Evolutionary conservation across 345 rosid genomes (phyloP).

Genomic region (Viola odorata): DNA sequence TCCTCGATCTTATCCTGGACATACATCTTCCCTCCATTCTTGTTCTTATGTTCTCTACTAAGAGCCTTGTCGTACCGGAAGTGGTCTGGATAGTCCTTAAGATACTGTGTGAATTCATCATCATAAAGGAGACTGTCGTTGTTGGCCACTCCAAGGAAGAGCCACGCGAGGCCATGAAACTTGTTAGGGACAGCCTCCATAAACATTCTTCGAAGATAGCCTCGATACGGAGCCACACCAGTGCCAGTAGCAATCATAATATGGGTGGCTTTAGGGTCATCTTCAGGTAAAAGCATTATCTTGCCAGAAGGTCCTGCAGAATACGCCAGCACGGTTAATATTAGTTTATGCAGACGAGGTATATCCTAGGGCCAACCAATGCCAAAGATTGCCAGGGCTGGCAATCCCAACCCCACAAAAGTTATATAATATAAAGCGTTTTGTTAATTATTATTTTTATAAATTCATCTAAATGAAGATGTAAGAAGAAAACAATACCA

Average conservation of each 20-base stretch:
- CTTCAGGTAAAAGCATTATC: conserved; percentile 96
- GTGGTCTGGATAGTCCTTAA: conserved; percentile 62
- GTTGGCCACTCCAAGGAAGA: conserved; percentile 98
- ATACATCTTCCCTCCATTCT: conserved; percentile 94
- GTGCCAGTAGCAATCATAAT: conserved; percentile 99
- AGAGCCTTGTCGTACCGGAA: conserved; percentile 84
- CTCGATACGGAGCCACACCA: conserved; percentile 91
- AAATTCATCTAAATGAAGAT: neutral
- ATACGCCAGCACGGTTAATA: neutral
- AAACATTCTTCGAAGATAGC: conserved; percentile 92
- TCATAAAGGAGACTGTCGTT: conserved; percentile 89
- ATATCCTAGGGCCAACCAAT: neutral
- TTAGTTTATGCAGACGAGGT: neutral
- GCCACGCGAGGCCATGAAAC: conserved; percentile 93
- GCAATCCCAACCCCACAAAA: neutral
- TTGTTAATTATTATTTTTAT: too few species aligned
- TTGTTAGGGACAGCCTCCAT: conserved; percentile 84
- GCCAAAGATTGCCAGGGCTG: neutral
- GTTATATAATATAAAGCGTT: neutral
- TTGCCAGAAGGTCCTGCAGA: conserved; percentile 93
- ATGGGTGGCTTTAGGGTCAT: conserved; percentile 72
- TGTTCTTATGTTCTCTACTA: conserved; percentile 89
- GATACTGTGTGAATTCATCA: conserved; percentile 77
- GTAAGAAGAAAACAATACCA: neutral
- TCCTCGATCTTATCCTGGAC: conserved; percentile 98